Percentiles rank a stretch among this genome's conserved stretches.
Conservation (phyloP, 768 basidiomycete genomes). For the Kondoa malvinella region DNA sequence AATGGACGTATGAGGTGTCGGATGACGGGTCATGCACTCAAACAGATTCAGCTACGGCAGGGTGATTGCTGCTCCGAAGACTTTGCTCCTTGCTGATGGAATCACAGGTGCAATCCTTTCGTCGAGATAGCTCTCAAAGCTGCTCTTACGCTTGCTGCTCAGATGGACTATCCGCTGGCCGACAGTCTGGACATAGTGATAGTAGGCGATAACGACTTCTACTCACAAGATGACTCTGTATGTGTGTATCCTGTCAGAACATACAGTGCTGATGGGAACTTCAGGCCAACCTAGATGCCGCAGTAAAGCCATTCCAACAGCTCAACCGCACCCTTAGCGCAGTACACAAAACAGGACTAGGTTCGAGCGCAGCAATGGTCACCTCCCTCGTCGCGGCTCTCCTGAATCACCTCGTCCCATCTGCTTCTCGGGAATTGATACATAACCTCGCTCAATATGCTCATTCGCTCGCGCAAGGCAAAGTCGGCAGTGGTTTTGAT, state of each 20-base stretch:
- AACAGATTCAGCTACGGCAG: too few species aligned
- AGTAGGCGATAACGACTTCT: slow-evolving; percentile 91
- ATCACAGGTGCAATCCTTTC: slow-evolving; percentile 53
- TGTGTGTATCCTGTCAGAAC: slow-evolving; percentile 22
- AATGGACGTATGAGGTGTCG: slow-evolving; percentile 52
- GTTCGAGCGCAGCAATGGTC: slow-evolving; percentile 90
- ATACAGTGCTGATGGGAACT: slow-evolving; percentile 1
- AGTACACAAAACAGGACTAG: slow-evolving; percentile 97
- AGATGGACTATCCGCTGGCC: slow-evolving; percentile 37
- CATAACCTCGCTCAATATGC: slow-evolving; percentile 90
- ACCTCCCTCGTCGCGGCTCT: slow-evolving; percentile 81
- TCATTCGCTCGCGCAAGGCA: slow-evolving; percentile 92
- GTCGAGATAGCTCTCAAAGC: slow-evolving; percentile 67
- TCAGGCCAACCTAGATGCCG: neutral
- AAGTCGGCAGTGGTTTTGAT: slow-evolving; percentile 95
- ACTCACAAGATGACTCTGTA: slow-evolving; percentile 79
- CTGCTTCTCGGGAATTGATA: slow-evolving; percentile 36
- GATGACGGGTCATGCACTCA: too few species aligned
- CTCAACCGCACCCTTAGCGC: slow-evolving; percentile 52
- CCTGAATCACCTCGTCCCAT: slow-evolving; percentile 42
- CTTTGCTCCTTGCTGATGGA: slow-evolving; percentile 5
- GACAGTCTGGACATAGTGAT: slow-evolving; percentile 54
- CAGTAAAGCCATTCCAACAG: slow-evolving; percentile 47
- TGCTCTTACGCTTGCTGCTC: slow-evolving; percentile 17
- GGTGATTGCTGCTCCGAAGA: too few species aligned